Evolutionary conservation across 805 yeast genomes (phyloP).

Genomic region (Brettanomyces anomalus): DNA sequence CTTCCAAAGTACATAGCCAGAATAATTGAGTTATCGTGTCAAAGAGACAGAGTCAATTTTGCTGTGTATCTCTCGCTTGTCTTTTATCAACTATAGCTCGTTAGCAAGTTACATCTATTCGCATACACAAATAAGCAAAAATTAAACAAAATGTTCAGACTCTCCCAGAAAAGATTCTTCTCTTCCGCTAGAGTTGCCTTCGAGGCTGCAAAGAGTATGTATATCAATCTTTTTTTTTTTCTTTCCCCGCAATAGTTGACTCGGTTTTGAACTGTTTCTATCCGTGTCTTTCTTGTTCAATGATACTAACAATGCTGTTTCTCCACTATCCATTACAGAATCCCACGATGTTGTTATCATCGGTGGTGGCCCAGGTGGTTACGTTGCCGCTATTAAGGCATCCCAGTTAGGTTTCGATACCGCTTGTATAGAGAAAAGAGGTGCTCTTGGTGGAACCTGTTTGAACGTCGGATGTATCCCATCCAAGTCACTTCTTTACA

Average conservation of each 20-base stretch:
- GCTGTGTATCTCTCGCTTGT: no score
- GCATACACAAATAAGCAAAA: background rate
- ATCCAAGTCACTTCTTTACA: conserved; percentile 89
- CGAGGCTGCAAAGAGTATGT: conserved; percentile 22
- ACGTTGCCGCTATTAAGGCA: conserved; percentile 97
- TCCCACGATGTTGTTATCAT: conserved; percentile 88
- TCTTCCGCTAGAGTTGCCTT: conserved; percentile 22
- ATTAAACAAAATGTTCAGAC: conserved; percentile 21
- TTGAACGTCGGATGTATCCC: conserved; percentile 99
- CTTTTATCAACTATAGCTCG: no score
- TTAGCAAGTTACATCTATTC: no score
- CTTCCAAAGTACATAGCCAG: no score
- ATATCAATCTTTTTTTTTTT: background rate
- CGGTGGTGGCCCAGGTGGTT: conserved; percentile 99
- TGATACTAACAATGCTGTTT: background rate
- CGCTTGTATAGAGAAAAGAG: conserved; percentile 97
- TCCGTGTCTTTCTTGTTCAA: no score
- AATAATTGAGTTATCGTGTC: no score
- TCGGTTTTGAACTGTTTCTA: background rate
- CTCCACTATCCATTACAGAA: conserved; percentile 8
- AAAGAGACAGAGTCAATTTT: no score
- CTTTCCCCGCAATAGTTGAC: background rate
- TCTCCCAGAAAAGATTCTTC: conserved; percentile 22
- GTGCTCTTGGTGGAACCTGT: conserved; percentile 96
- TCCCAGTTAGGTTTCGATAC: conserved; percentile 93